A percentile compares a stretch with the other conserved stretches of the same genome.
phyloP scores from a whole-genome alignment of 2,329 filamentous ascomycete genomes.

The Bertia moriformis region DNA sequence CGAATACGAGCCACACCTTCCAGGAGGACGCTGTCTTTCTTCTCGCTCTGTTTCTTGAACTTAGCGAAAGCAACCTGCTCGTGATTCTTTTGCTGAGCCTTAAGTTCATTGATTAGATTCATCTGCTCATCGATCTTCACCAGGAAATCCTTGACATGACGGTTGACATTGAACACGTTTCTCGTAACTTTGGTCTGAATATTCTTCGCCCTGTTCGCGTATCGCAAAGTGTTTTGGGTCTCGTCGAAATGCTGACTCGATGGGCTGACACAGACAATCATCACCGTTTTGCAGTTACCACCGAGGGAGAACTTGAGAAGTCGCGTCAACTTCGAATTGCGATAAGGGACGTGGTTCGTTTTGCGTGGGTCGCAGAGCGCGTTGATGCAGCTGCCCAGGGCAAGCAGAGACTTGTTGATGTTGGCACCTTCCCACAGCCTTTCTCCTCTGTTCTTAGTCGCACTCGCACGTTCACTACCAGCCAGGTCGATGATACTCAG shows the following conservation, averaged over 20 bases:
- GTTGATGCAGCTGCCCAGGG: constrained; percentile 93
- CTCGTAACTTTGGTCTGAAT: constrained; percentile 99
- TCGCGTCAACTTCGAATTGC: constrained; percentile 92
- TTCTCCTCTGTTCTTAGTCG: constrained; percentile 90
- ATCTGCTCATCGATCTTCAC: constrained; percentile 99
- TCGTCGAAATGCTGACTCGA: constrained; percentile 96
- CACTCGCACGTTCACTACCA: constrained; percentile 87
- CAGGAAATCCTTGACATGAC: constrained; percentile 96
- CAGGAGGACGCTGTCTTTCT: constrained; percentile 58
- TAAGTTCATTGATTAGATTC: constrained; percentile 88
- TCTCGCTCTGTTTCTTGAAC: constrained; percentile 80
- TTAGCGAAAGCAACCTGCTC: constrained; percentile 73
- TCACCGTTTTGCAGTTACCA: constrained; percentile 96
- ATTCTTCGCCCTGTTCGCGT: constrained; percentile 95
- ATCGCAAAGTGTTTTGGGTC: constrained; percentile 92
- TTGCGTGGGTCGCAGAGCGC: constrained; percentile 87
- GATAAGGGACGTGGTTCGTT: constrained; percentile 86
- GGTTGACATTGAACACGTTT: constrained; percentile 97
- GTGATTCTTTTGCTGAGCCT: constrained; percentile 79
- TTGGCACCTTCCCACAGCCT: constrained; percentile 86
- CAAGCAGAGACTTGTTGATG: constrained; percentile 96
- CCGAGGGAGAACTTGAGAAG: constrained; percentile 93
- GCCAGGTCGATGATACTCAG: constrained; percentile 96
- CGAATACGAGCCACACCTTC: constrained; percentile 73
- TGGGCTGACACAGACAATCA: constrained; percentile 97